Evolutionary conservation across 2,329 filamentous ascomycete species (phyloP).

Genomic region (Penicillium crustosum): DNA sequence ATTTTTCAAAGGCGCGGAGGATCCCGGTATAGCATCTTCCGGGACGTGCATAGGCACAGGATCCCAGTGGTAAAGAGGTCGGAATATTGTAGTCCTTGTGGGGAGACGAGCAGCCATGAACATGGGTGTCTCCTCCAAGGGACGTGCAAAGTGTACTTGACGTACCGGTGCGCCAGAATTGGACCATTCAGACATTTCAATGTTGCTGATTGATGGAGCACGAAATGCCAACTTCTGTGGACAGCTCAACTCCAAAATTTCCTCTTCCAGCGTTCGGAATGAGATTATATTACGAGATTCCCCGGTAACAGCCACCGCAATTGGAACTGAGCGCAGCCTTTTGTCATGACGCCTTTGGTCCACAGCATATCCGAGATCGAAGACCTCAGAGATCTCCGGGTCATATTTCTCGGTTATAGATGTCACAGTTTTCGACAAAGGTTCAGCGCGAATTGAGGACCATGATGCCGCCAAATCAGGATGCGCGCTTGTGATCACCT

Average conservation of each 20-base stretch:
- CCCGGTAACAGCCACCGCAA: constrained; percentile 44
- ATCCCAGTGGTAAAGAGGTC: constrained; percentile 39
- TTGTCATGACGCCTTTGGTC: constrained; percentile 34
- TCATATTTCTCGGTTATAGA: constrained; percentile 34
- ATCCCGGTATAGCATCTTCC: constrained; percentile 13
- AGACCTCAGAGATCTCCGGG: constrained; percentile 40
- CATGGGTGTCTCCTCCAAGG: constrained; percentile 40
- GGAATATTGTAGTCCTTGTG: constrained; percentile 50
- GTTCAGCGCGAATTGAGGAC: constrained; percentile 32
- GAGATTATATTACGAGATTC: constrained; percentile 50
- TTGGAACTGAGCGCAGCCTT: constrained; percentile 32
- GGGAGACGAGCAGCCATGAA: constrained; percentile 55
- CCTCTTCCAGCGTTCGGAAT: constrained; percentile 40
- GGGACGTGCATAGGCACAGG: constrained; percentile 26
- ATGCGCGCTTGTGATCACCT: constrained; percentile 29
- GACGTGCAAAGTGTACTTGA: constrained; percentile 54
- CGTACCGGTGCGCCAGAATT: constrained; percentile 52
- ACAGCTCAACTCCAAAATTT: constrained; percentile 24
- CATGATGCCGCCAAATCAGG: constrained; percentile 40
- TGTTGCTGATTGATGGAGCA: constrained; percentile 43
- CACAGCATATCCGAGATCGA: constrained; percentile 53
- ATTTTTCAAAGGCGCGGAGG: constrained; percentile 20
- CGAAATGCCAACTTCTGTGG: constrained; percentile 28
- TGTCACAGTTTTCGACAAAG: constrained; percentile 34
- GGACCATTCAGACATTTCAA: constrained; percentile 51